phyloP scores from a whole-genome alignment of 23 red algal species.

The Pyropia yezoensis region DNA sequence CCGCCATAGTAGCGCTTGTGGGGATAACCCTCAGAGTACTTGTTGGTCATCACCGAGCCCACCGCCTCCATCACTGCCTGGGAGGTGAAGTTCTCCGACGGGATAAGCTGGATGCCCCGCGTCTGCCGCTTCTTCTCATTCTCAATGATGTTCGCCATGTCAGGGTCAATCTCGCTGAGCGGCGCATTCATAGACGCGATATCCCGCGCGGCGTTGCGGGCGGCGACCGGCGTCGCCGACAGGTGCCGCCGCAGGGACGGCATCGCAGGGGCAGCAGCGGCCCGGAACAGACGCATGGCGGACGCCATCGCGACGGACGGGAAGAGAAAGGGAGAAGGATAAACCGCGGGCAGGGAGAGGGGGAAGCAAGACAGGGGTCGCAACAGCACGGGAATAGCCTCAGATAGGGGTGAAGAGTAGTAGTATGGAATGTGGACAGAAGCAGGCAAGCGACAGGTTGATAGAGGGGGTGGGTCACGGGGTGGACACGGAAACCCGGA shows the following conservation, averaged over 20 bases:
- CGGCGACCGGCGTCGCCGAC: slow-evolving; percentile 27
- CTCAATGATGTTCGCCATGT: slow-evolving; percentile 89
- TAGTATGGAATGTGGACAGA: no score
- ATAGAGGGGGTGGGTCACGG: no score
- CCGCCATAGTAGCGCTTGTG: slow-evolving; percentile 95
- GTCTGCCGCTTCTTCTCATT: slow-evolving; percentile 86
- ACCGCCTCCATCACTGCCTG: slow-evolving; percentile 89
- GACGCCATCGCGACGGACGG: no score
- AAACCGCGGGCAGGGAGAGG: no score
- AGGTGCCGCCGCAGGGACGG: slow-evolving; percentile 19
- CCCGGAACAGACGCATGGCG: no score
- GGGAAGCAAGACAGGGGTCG: no score
- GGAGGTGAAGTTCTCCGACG: slow-evolving; percentile 99
- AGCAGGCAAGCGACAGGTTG: no score
- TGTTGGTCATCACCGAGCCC: slow-evolving; percentile 95
- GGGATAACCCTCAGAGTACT: slow-evolving; percentile 98
- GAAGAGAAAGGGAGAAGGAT: no score
- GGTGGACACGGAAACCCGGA: no score
- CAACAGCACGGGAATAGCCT: no score
- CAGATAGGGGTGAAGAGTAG: no score
- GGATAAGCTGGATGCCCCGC: slow-evolving; percentile 91
- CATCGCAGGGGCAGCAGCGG: no score
- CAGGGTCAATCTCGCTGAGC: slow-evolving; percentile 67
- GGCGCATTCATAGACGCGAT: slow-evolving; percentile 52
- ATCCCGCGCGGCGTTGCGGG: slow-evolving; percentile 12